Base-by-base conservation (phyloP, 2,329 filamentous ascomycete genomes). In the Diaporthe sp. region DNA sequence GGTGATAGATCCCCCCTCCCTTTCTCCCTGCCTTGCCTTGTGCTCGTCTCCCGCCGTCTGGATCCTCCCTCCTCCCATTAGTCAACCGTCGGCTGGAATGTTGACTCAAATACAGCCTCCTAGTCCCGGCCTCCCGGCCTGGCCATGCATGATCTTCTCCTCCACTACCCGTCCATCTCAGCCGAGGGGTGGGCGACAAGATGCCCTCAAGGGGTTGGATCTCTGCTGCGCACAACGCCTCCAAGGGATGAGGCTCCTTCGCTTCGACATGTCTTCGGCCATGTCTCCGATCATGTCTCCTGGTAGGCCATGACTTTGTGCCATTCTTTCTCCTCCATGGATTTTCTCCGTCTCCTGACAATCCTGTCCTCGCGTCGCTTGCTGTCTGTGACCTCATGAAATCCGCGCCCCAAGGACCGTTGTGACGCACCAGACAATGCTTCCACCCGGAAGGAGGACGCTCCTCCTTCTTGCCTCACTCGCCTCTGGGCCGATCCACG, bases 391-490 rank as follows among this genome's bases (percentile, higher is more conserved):
- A 42, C 55, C 68, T 55, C 74, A 61, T 55, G 47, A 71, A 52
- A 38, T 61, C 40, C 57, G 67, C 68, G 25, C 52, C 52, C 50
- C 72, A 72, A 76, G 67, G 54, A 50, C 54, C 54, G 52, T 71
- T 74, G 72, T 68, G 61, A 25, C 54, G 38, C 54, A 69, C 17
- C 38, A 66, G 61, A 76, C 75, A 57, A 76, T 76, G 75, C 68
- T 47, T 60, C 52, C 7, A 40, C n/a, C 75, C 55, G 30, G n/a
- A 50, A 57, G 47, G 69, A 72, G 47, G 50, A 30, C 12, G 22
- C 50, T 73, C 69, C 58, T 77, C 69, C 80, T 78, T 75, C 76
- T 84, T 61, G 75, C 79, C 47, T 75, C 85, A 72, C 52, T 81
- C 54, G 77, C 77, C 38, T 77, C 83, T 45, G 82, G 81, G n/a